Conservation (phyloP, 2,329 filamentous ascomycete species). For the Pseudocercospora macadamiae region DNA sequence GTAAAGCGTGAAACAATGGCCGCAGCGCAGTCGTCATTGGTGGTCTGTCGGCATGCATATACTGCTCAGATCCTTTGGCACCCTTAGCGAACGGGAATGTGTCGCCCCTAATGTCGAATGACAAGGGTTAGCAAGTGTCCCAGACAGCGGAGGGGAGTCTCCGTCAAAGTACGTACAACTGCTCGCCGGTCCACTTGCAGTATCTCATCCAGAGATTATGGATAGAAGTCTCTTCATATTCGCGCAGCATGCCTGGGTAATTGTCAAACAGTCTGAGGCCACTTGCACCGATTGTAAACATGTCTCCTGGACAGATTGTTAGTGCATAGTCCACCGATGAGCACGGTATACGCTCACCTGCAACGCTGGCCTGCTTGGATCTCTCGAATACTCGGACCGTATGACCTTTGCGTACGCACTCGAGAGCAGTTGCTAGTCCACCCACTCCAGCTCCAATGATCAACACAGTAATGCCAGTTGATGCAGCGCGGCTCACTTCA, state of each 20-base stretch:
- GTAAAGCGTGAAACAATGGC: constrained; percentile 26
- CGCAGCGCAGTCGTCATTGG: constrained; percentile 27
- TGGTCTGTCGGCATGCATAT: constrained; percentile 15
- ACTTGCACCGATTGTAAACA: constrained; percentile 47
- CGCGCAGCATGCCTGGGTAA: constrained; percentile 26
- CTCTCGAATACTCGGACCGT: constrained; percentile 28
- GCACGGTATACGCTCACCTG: constrained; percentile 2
- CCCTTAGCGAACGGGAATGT: constrained; percentile 16
- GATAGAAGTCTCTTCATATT: constrained; percentile 22
- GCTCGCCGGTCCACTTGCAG: constrained; percentile 26
- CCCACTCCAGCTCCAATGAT: constrained; percentile 29
- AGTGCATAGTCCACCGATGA: neutral
- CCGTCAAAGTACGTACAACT: too few species aligned
- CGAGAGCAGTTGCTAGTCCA: constrained; percentile 28
- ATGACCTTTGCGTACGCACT: constrained; percentile 32
- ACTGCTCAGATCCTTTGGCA: constrained; percentile 13
- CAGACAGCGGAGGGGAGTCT: too few species aligned
- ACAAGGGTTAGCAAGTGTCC: too few species aligned
- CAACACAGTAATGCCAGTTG: constrained; percentile 28
- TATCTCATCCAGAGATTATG: constrained; percentile 27
- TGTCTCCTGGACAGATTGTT: constrained; percentile 21
- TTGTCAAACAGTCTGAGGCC: constrained; percentile 19
- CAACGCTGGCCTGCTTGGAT: constrained; percentile 13
- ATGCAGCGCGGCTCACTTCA: constrained; percentile 14
- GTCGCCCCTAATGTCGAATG: too few species aligned